Base-by-base conservation (phyloP, 164 flowering plant genomes). In the Taxillus chinensis region DNA sequence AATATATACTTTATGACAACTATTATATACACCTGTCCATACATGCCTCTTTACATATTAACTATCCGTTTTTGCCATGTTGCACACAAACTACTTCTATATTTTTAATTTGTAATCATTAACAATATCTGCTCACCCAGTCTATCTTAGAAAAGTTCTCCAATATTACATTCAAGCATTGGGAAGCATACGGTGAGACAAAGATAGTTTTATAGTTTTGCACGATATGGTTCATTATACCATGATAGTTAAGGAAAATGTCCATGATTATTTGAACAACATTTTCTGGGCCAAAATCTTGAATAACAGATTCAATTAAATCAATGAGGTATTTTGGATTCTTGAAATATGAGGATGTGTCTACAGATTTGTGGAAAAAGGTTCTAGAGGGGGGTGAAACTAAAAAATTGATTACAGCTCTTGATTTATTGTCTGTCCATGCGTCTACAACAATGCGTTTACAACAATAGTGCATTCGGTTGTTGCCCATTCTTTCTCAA, bases 331-430 rank as follows among this genome's bases (percentile, higher is more conserved):
- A 71, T 67, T 92, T 92, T 39, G 78, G 63, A 72, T 79, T 87
- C 75, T 84, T 92, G 73, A 80, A 81, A 71, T 78, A 86, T 8
- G 86, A 70, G 4, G 96, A 87, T 5, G 84, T 90, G 69, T 90
- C 96, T 2, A 86, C 90, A 6, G 98, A 87, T 76, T 75, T 92
- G 80, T 86, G 86, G 65, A 92, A 90, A 67, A 87, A 86, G 46
- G 92, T 90, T 59, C 96, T 79, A 5, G 91, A 82, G 3, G 98
- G 96, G 1, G 96, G 87, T 2, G 98, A 90, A 64, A 92, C 92
- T 55, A 83, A 71, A 72, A 92, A 90, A 69, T 92, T 90, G n/a
- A 92, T 87, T 50, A 87, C 16, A 69, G 96, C 88, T 69, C 82
- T 83, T 27, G 93, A 79, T 65, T 84, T 90, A 60, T 85, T 80